Percentiles rank a stretch among this genome's conserved stretches.
These are phyloP conservation scores for Irpex rosettiformis DNA, from an alignment of 1,284 basidiomycete genomes.

Conservation along the genomic window DNA sequence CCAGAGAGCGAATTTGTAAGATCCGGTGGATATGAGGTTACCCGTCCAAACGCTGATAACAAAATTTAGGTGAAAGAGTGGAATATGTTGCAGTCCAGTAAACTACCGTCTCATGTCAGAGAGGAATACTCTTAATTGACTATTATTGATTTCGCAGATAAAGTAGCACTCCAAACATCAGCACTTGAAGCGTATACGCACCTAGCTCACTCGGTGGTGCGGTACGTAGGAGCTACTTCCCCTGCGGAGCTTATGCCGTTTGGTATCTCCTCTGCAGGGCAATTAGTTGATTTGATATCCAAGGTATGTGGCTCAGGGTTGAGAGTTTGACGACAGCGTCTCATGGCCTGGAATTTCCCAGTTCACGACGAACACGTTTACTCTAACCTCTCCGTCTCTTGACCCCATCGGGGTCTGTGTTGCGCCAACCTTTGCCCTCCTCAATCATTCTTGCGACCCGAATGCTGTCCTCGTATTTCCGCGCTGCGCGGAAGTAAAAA, in stretches of 20 bases:
- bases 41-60: conserved; percentile 2
- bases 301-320: conserved; percentile 39
- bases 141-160: conserved; percentile 38
- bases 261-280: conserved; percentile 52
- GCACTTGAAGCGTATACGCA: conserved; percentile 57
- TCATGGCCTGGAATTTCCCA: conserved; percentile 29
- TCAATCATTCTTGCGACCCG: conserved; percentile 91
- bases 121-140: neutral
- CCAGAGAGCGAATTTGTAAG: conserved; percentile 58
- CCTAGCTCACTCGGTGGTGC: conserved; percentile 67
- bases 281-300: conserved; percentile 71
- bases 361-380: conserved; percentile 89
- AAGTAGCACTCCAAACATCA: conserved; percentile 43
- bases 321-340: neutral
- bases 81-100: conserved; percentile 74
- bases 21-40: conserved; percentile 9
- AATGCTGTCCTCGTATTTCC: conserved; percentile 93
- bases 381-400: conserved; percentile 73
- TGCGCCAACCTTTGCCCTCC: conserved; percentile 74
- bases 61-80: conserved; percentile 57
- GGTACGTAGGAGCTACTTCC: conserved; percentile 56
- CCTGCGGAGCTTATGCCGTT: conserved; percentile 55
- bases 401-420: conserved; percentile 79
- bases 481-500: conserved; percentile 32
- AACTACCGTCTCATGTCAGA: conserved; percentile 26